Conservation (phyloP, 2,329 filamentous ascomycete species). For the Pezicula carpinea region DNA sequence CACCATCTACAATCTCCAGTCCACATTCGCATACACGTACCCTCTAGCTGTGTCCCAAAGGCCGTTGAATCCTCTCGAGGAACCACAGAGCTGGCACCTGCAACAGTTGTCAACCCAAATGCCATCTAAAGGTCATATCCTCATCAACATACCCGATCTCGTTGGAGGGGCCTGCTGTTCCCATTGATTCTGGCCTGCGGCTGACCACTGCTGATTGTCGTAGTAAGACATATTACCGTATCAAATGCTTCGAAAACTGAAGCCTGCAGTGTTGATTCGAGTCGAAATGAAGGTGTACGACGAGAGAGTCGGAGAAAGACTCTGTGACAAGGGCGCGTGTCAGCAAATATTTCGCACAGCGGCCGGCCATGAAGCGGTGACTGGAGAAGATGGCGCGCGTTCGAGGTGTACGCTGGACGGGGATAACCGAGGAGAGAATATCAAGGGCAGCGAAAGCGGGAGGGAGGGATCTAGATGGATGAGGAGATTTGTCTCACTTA, state of each 20-base stretch:
- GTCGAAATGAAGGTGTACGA: constrained; percentile 29
- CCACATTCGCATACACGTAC: constrained; percentile 48
- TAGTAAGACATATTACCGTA: constrained; percentile 59
- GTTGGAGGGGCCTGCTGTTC: constrained; percentile 69
- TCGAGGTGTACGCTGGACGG: constrained; percentile 10
- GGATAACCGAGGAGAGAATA: constrained; percentile 17
- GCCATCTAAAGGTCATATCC: constrained; percentile 1
- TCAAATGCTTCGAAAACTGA: constrained; percentile 27
- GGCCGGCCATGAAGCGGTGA: background rate
- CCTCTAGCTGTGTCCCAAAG: constrained; percentile 85
- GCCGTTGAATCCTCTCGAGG: constrained; percentile 71
- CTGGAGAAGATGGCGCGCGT: background rate
- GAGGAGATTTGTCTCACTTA: constrained; percentile 16
- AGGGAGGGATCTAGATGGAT: too few species aligned
- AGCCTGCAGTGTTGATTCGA: constrained; percentile 26
- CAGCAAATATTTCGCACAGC: background rate
- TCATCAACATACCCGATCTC: constrained; percentile 56
- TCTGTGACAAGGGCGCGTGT: constrained; percentile 7
- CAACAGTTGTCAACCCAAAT: constrained; percentile 23
- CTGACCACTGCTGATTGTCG: constrained; percentile 62
- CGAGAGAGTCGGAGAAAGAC: constrained; percentile 20
- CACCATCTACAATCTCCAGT: background rate
- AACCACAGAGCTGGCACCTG: constrained; percentile 71
- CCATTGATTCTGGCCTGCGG: constrained; percentile 59
- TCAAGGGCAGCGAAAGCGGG: constrained; percentile 14